phyloP scores from a whole-genome alignment of 2,329 filamentous ascomycete species.

The Drechmeria coniospora region DNA sequence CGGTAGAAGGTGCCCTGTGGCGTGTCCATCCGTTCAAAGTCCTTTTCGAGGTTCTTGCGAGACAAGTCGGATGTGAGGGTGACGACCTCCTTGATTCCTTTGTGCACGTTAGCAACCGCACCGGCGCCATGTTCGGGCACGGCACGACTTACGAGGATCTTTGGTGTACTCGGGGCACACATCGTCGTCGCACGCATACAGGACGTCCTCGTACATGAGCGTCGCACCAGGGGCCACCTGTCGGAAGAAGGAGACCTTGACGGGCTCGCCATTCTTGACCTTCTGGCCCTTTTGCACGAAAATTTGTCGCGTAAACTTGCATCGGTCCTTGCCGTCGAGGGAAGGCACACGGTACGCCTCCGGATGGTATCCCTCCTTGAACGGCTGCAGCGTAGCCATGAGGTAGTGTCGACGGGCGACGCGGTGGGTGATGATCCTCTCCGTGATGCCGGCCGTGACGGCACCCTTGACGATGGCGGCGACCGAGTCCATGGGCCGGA shows the following conservation, averaged over 20 bases:
- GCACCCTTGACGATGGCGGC: constrained; percentile 97
- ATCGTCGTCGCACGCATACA: constrained; percentile 96
- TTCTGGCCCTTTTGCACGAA: constrained; percentile 98
- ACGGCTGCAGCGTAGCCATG: constrained; percentile 96
- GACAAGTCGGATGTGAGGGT: constrained; percentile 94
- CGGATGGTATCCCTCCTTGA: constrained; percentile 97
- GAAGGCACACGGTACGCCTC: constrained; percentile 96
- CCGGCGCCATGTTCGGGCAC: background rate
- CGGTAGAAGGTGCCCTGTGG: constrained; percentile 93
- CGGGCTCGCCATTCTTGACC: constrained; percentile 97
- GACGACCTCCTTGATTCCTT: constrained; percentile 97
- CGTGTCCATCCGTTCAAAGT: constrained; percentile 98
- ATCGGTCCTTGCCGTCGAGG: constrained; percentile 90
- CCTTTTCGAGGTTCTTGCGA: constrained; percentile 96
- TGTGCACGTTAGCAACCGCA: constrained; percentile 11
- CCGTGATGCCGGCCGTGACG: constrained; percentile 93
- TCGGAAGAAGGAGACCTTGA: constrained; percentile 97
- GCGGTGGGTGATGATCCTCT: constrained; percentile 91
- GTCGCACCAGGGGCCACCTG: constrained; percentile 94
- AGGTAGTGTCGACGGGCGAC: constrained; percentile 95
- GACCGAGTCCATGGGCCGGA: constrained; percentile 96
- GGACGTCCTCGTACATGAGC: constrained; percentile 97
- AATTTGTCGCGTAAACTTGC: constrained; percentile 97
- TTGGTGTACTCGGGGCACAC: constrained; percentile 98
- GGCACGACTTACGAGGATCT: constrained; percentile 71